Evolutionary conservation across 768 basidiomycete species (phyloP), one percentile per base, ranked within the genome.

Genomic region (Lyophyllum shimeji): DNA sequence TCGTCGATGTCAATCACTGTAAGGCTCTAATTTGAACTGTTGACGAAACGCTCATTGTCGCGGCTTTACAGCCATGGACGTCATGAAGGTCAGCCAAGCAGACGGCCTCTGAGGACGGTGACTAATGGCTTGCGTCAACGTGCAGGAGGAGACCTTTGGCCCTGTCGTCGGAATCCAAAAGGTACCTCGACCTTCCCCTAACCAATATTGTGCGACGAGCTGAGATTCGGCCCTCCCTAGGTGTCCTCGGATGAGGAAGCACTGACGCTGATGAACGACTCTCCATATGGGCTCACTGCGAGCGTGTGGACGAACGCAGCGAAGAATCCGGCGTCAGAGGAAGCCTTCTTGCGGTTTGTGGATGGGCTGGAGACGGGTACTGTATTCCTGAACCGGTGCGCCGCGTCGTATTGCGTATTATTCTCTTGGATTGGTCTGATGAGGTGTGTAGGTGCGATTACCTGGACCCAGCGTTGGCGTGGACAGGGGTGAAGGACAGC

Each of bases 401-500:
- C 47, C 0, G 18, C 31, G 25, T 40, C 2, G 47, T 34, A 21
- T 17, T 15, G 42, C 11, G 20, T 43, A 27, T 31, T 37, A 45
- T 37, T 37, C 15, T 40, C 3, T 40, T 40, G 39, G 5, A 18
- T 15, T 1, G 17, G 39, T 5, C 39, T 25, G 25, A 29, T 42
- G 37, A 27, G 33, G 20, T 45, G 25, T 40, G 31, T 59, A 89
- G 89, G 42, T 92, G 90, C 63, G 96, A 99, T 71, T 87, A 78
- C 65, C 79, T 97, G 21, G 97, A 99, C 65, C 96, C 97, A 1
- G 93, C 95, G 4, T 75, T 98, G 1, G 82, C 91, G 0, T 99
- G 97, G 97, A 91, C 88, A 2, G 97, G 96, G 1, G 88, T 93
- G 46, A 98, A 98, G 77, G 76, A 97, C 64, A 94, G 90, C 52